Evolutionary conservation across 352 stramenopile species (phyloP).

Genomic region (Globisporangium paroecandrum): DNA sequence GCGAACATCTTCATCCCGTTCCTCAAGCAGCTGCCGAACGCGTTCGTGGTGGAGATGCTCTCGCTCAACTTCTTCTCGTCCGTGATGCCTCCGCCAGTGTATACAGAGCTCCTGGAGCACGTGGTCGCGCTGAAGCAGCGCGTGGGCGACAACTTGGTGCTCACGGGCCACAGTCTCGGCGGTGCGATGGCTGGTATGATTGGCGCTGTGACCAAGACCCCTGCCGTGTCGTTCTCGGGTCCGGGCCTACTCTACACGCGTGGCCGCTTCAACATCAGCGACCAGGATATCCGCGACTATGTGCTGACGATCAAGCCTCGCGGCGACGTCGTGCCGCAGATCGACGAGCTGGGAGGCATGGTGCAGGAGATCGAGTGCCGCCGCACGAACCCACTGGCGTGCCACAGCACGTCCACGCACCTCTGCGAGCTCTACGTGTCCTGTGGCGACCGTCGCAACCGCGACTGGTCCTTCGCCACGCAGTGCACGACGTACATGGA

Average conservation of each 20-base stretch:
- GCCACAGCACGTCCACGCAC: slow-evolving; percentile 82
- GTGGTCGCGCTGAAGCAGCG: slow-evolving; percentile 52
- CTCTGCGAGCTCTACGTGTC: slow-evolving; percentile 82
- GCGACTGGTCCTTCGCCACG: slow-evolving; percentile 72
- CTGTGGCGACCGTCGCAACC: slow-evolving; percentile 72
- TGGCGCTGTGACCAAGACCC: slow-evolving; percentile 76
- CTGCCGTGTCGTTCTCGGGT: slow-evolving; percentile 79
- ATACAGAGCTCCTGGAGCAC: slow-evolving; percentile 65
- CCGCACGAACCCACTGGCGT: slow-evolving; percentile 68
- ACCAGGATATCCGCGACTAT: slow-evolving; percentile 77
- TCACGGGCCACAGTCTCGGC: slow-evolving; percentile 82
- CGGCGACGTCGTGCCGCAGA: slow-evolving; percentile 74
- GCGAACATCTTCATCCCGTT: slow-evolving; percentile 85
- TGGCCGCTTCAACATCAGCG: slow-evolving; percentile 67
- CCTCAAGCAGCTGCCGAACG: slow-evolving; percentile 73
- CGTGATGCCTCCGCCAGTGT: slow-evolving; percentile 80
- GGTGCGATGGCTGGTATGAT: slow-evolving; percentile 84
- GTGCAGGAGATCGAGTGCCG: slow-evolving; percentile 88
- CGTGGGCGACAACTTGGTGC: slow-evolving; percentile 68
- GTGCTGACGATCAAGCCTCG: slow-evolving; percentile 83
- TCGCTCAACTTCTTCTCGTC: slow-evolving; percentile 68
- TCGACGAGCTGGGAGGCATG: slow-evolving; percentile 79
- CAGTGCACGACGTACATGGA: slow-evolving; percentile 73
- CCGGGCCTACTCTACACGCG: slow-evolving; percentile 77
- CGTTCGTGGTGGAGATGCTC: slow-evolving; percentile 81